Evolutionary conservation across 164 flowering plant genomes (phyloP).

Genomic region (Piper betle): DNA sequence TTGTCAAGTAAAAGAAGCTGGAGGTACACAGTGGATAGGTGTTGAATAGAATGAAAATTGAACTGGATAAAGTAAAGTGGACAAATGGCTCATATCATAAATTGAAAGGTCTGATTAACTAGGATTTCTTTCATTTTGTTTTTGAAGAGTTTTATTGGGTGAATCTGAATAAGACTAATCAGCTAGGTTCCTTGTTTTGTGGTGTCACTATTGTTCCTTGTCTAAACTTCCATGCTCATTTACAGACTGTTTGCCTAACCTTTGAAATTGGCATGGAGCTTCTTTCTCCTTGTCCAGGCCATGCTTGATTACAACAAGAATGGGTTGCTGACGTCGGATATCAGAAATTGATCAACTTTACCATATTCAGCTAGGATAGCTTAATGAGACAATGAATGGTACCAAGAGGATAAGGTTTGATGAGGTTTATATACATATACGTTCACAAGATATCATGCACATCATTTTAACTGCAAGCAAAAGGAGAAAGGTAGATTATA

Average conservation of each 20-base stretch:
- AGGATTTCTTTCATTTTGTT: too few species aligned
- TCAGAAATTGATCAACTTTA: background rate
- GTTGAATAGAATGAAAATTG: too few species aligned
- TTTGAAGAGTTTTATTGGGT: too few species aligned
- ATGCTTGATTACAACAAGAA: background rate
- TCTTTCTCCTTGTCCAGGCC: too few species aligned
- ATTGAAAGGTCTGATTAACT: too few species aligned
- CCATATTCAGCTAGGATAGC: background rate
- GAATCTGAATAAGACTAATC: background rate
- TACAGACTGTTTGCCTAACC: background rate
- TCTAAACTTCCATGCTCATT: background rate
- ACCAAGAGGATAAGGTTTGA: background rate
- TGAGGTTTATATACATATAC: too few species aligned
- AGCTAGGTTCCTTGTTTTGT: background rate
- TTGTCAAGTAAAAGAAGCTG: background rate
- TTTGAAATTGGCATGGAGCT: background rate
- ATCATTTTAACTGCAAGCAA: too few species aligned
- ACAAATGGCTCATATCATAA: too few species aligned
- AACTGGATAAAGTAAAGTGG: too few species aligned
- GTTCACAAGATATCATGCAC: too few species aligned
- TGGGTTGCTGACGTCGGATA: background rate
- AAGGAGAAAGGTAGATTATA: too few species aligned
- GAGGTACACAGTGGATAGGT: too few species aligned
- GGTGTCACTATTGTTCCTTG: background rate
- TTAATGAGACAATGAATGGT: background rate